Evolutionary conservation across 1,284 basidiomycete genomes (phyloP).

Genomic region (Tylopilus orsonianus): DNA sequence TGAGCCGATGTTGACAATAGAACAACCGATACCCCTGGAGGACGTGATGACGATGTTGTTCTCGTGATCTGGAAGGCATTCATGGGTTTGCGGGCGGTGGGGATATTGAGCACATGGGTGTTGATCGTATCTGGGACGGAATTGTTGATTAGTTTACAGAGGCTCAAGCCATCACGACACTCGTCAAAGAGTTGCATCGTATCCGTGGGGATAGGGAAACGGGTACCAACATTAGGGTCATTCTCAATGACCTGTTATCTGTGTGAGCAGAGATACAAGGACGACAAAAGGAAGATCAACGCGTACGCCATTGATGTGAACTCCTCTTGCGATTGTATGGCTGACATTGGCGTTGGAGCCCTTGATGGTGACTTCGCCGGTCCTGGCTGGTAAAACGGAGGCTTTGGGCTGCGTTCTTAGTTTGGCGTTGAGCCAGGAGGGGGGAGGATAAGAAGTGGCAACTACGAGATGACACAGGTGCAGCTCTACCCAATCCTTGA

Average conservation of each 20-base stretch:
- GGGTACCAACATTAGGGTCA: constrained; percentile 80
- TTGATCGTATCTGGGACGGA: constrained; percentile 99
- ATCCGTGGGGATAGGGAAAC: constrained; percentile 93
- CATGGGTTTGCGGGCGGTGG: constrained; percentile 71
- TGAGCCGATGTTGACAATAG: constrained; percentile 97
- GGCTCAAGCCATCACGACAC: constrained; percentile 90
- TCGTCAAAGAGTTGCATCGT: constrained; percentile 99
- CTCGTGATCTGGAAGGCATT: constrained; percentile 98
- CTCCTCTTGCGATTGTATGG: constrained; percentile 90
- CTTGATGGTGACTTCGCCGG: constrained; percentile 92
- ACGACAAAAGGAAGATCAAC: background rate
- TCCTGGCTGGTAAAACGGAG: constrained; percentile 66
- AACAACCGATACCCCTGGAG: constrained; percentile 96
- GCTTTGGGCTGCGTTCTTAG: constrained; percentile 58
- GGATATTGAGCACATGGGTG: constrained; percentile 94
- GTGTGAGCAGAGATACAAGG: constrained; percentile 5
- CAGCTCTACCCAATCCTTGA: constrained; percentile 98
- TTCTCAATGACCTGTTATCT: constrained; percentile 78
- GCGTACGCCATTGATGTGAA: constrained; percentile 94
- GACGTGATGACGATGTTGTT: constrained; percentile 99
- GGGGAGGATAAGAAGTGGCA: constrained; percentile 17
- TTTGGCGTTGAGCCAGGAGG: constrained; percentile 74
- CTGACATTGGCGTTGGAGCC: constrained; percentile 95
- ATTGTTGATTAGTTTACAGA: constrained; percentile 99
- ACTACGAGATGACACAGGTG: constrained; percentile 27